phyloP scores from a whole-genome alignment of 2,329 filamentous ascomycete species.

The Lachnellula occidentalis region DNA sequence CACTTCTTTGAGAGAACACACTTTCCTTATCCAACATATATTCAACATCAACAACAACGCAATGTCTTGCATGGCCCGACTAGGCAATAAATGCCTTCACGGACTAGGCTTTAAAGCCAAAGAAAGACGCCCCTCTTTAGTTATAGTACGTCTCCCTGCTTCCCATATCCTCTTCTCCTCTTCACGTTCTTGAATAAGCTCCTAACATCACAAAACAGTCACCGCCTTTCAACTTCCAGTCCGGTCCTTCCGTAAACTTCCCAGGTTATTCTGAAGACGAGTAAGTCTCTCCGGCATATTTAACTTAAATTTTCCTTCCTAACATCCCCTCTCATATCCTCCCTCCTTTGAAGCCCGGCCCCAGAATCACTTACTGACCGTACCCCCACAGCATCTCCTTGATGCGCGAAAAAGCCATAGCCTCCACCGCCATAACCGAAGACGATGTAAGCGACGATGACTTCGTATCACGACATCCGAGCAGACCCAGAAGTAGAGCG shows the following conservation, averaged over 20 bases:
- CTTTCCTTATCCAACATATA: background rate
- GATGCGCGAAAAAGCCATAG: slow-evolving; percentile 30
- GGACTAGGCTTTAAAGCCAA: slow-evolving; percentile 14
- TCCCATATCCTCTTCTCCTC: background rate
- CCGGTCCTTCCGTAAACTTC: slow-evolving; percentile 43
- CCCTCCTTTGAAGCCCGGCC: background rate
- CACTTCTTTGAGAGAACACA: background rate
- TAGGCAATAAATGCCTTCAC: slow-evolving; percentile 17
- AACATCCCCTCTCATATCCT: background rate
- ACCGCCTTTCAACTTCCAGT: slow-evolving; percentile 55
- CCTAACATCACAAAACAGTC: slow-evolving; percentile 9
- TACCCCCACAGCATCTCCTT: slow-evolving; percentile 24
- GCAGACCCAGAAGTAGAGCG: slow-evolving; percentile 14
- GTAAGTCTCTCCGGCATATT: slow-evolving; percentile 36
- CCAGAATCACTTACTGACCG: background rate
- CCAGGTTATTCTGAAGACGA: slow-evolving; percentile 55
- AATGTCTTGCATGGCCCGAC: slow-evolving; percentile 15
- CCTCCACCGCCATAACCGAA: slow-evolving; percentile 25
- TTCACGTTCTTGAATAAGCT: background rate
- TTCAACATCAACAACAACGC: background rate
- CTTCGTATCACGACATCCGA: slow-evolving; percentile 4
- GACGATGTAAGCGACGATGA: slow-evolving; percentile 17
- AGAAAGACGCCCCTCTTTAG: slow-evolving; percentile 7
- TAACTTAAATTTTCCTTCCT: background rate
- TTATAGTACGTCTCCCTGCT: slow-evolving; percentile 13